Base-by-base conservation (phyloP, 352 stramenopile genomes). In the Globisporangium parvum region DNA sequence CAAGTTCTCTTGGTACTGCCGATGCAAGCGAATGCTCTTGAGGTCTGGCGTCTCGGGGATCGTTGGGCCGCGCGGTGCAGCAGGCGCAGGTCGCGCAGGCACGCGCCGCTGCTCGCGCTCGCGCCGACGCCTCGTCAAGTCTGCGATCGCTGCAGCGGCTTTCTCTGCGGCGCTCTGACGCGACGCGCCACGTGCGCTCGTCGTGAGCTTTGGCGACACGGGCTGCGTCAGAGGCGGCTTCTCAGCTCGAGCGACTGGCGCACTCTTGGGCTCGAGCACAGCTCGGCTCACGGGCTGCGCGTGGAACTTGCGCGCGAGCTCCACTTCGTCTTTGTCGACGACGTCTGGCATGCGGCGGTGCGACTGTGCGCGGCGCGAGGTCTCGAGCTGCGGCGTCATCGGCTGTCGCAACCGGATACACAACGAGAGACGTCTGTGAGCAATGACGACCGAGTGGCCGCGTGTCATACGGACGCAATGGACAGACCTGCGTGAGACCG, bases 221-320 rank as follows among this genome's bases (percentile, higher is more conserved):
- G 74, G 66, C 28, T 74, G 69, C 20, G 71, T 83, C 23, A 87
- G 66, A 4, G 66, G 57, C 44, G 73, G 68, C 48, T 65, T 67
- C 18, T 66, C 37, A 17, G 37, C 60, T 18, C 53, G 35, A 49
- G 59, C 61, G 1, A 53, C 59, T 11, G 67, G 56, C 11, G 28
- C 23, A n/a, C 28, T 48, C n/a, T 51, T 57, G 0, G 70, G 54
- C 45, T 81, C 66, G 17, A 92, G 59, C 39, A 92, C 76, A 15
- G 60, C 69, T 24, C 69, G 69, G 40, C 74, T 81, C 21, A 93
- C 60, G n/a, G 83, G 80, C 4, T 71, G 62, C 31, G 80, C 80
- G 37, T 90, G 83, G 56, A 93, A 93, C 53, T 93, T 89, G 44
- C 76, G 84, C 15, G 73, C 64, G 53, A 93, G 50, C 52, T 93